These are phyloP conservation scores for Cercospora berteroae DNA, from an alignment of 2,329 filamentous ascomycete species.

Conservation along the genomic window DNA sequence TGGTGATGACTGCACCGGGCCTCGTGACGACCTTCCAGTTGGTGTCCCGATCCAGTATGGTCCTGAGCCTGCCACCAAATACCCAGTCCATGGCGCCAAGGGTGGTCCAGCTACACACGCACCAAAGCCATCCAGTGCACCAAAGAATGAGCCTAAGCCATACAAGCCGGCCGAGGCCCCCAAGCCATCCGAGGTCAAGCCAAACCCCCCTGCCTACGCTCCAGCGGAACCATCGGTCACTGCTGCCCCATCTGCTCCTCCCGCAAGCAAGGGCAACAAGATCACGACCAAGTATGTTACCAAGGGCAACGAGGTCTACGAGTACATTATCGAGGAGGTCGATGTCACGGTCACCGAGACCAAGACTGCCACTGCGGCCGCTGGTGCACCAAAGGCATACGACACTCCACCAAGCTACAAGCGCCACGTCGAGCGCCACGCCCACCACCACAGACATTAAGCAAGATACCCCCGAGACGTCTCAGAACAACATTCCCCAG, in stretches of 20 bases:
- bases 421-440: slow-evolving; percentile 35
- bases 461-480: slow-evolving; percentile 5
- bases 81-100: slow-evolving; percentile 31
- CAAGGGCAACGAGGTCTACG: slow-evolving; percentile 44
- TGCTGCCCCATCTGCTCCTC: slow-evolving; percentile 6
- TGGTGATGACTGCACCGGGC: slow-evolving; percentile 60
- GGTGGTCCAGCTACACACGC: slow-evolving; percentile 22
- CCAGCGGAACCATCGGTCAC: slow-evolving; percentile 28
- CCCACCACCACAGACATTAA: slow-evolving; percentile 25
- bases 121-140: background rate
- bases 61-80: slow-evolving; percentile 42
- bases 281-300: slow-evolving; percentile 46
- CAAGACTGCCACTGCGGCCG: slow-evolving; percentile 28
- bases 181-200: slow-evolving; percentile 12
- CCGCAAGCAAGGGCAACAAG: slow-evolving; percentile 31
- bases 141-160: background rate
- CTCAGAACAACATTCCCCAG: background rate
- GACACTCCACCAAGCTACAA: slow-evolving; percentile 21
- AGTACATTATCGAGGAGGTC: slow-evolving; percentile 47
- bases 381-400: slow-evolving; percentile 27
- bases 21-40: slow-evolving; percentile 64
- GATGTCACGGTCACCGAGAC: slow-evolving; percentile 44
- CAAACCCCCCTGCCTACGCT: slow-evolving; percentile 24
- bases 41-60: slow-evolving; percentile 52
- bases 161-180: slow-evolving; percentile 12